Base-by-base conservation (phyloP, 768 basidiomycete genomes). In the Hygrophoropsis aurantiaca region DNA sequence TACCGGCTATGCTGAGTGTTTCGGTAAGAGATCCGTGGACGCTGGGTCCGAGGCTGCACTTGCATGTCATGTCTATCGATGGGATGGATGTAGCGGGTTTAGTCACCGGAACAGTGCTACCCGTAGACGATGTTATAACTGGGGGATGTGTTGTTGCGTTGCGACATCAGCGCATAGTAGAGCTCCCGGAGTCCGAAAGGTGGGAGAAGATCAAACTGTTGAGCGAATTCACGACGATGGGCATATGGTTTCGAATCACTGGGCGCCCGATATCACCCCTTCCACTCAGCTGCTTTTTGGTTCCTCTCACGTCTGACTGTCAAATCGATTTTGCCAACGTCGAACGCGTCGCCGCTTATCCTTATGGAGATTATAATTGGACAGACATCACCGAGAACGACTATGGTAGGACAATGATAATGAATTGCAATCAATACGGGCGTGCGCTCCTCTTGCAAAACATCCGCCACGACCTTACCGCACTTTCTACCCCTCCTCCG, bases 21-120 rank as follows among this genome's bases (percentile, higher is more conserved):
- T 37, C 62, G 24, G 82, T 89, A 13, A 73, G 72, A 32, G 81
- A 85, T 62, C 89, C 84, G 7, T 88, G 87, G 86, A 73, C 71
- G 9, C 70, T 80, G 24, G 76, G 77, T 4, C 60, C 71, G 13
- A 71, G 66, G 43, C 58, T 86, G 24, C 90, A 84, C 77, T 62
- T 88, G 41, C 89, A 92, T 58, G 67, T 74, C 19, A 62, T 91
- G 39, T 61, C 63, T 33, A 59, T 87, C 25, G 74, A 80, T 51
- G 80, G 75, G 15, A 60, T 60, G 16, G 66, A 69, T 19, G 60
- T 73, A 11, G 80, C 82, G 16, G 90, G 82, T 2, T 69, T 94
- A 21, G 70, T 93, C 18, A 83, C 87, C 23, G 87, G 85, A 3
- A 80, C 81, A 0, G 55, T 62, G 25, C 67, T 91, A 32, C 77